Percentiles rank a stretch among this genome's conserved stretches.
phyloP scores from a whole-genome alignment of 1,284 basidiomycete species.

The Sphagnurus paluster region DNA sequence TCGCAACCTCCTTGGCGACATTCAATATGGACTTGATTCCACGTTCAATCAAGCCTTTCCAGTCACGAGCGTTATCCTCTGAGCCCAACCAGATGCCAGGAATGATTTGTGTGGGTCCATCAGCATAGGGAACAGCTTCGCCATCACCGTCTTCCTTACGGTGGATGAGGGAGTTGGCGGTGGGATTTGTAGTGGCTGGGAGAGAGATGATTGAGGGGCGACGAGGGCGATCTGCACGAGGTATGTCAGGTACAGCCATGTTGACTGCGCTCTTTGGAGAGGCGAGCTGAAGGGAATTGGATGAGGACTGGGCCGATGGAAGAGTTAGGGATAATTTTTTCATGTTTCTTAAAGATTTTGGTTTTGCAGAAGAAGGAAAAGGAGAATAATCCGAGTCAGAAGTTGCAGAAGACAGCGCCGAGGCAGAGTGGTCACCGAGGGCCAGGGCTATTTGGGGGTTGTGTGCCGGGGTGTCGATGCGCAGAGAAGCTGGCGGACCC shows the following conservation, averaged over 20 bases:
- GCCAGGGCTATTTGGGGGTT: slow-evolving; percentile 49
- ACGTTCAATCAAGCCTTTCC: slow-evolving; percentile 65
- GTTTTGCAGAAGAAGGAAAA: slow-evolving; percentile 39
- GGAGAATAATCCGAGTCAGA: slow-evolving; percentile 52
- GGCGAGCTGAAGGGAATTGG: slow-evolving; percentile 45
- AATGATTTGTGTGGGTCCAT: slow-evolving; percentile 88
- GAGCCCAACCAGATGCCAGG: slow-evolving; percentile 92
- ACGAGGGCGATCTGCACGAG: slow-evolving; percentile 38
- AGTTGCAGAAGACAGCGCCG: slow-evolving; percentile 52
- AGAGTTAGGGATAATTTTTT: slow-evolving; percentile 74
- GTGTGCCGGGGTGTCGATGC: slow-evolving; percentile 55
- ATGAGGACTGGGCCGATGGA: slow-evolving; percentile 59
- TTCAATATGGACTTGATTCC: slow-evolving; percentile 87
- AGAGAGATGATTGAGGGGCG: slow-evolving; percentile 69
- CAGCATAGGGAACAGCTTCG: slow-evolving; percentile 69
- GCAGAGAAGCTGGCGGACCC: slow-evolving; percentile 57
- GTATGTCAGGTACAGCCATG: slow-evolving; percentile 25
- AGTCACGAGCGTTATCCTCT: slow-evolving; percentile 89
- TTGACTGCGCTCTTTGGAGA: slow-evolving; percentile 28
- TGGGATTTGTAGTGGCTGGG: slow-evolving; percentile 41
- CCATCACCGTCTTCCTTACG: slow-evolving; percentile 63
- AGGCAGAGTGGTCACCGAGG: slow-evolving; percentile 46
- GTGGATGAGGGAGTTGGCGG: slow-evolving; percentile 49
- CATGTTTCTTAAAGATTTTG: slow-evolving; percentile 59
- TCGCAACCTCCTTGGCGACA: slow-evolving; percentile 91